These are phyloP conservation scores for Sclerotinia minor DNA, from an alignment of 2,329 filamentous ascomycete species.

Conservation along the genomic window DNA sequence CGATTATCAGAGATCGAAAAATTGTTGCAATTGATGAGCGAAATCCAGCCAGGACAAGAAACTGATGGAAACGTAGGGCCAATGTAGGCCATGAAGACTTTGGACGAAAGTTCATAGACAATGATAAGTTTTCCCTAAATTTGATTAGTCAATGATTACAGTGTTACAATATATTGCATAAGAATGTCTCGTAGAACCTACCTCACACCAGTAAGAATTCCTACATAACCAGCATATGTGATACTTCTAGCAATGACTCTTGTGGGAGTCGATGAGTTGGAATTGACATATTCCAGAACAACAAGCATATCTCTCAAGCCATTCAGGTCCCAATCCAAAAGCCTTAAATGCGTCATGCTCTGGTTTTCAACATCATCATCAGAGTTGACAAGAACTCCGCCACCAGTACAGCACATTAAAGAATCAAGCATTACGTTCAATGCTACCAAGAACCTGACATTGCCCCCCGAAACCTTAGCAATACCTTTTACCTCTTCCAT, in stretches of 20 bases:
- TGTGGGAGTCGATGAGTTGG: conserved; percentile 36
- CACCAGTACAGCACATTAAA: conserved; percentile 65
- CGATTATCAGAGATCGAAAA: conserved; percentile 45
- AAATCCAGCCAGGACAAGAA: conserved; percentile 55
- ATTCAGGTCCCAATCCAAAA: conserved; percentile 51
- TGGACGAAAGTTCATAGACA: conserved; percentile 54
- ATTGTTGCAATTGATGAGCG: conserved; percentile 55
- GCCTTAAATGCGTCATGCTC: conserved; percentile 56
- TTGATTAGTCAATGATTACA: background rate
- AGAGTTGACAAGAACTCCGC: conserved; percentile 44
- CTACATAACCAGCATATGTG: conserved; percentile 54
- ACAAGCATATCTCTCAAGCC: conserved; percentile 44
- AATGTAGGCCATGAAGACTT: conserved; percentile 47
- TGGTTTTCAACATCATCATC: conserved; percentile 27
- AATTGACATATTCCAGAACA: conserved; percentile 45
- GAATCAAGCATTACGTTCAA: conserved; percentile 64
- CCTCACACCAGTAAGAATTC: conserved; percentile 52
- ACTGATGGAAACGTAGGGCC: conserved; percentile 50
- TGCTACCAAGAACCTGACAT: conserved; percentile 60
- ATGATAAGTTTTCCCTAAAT: conserved; percentile 45
- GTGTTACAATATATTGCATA: no score
- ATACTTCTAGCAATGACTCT: conserved; percentile 49
- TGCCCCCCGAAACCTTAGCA: conserved; percentile 50
- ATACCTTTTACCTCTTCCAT: conserved; percentile 63
- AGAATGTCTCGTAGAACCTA: conserved; percentile 32